phyloP scores from a whole-genome alignment of 345 rosid species.

The Bruguiera sexangula region DNA sequence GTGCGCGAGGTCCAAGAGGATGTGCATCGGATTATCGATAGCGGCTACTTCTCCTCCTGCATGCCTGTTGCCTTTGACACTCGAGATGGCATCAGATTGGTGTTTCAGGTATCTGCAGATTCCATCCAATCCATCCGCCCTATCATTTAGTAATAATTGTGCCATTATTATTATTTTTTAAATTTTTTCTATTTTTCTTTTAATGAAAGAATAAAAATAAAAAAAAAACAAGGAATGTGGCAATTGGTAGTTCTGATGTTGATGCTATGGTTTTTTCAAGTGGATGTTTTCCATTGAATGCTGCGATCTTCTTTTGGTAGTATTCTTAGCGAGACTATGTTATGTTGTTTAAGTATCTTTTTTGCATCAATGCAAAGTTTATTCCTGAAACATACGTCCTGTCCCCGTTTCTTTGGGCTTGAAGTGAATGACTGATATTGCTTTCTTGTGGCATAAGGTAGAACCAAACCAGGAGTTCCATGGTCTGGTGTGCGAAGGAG shows the following conservation, averaged over 20 bases:
- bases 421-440: slow-evolving; percentile 14
- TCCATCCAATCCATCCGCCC: too few relatives aligned
- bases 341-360: not conserved
- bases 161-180: too few relatives aligned
- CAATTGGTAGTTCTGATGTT: not conserved
- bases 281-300: too few relatives aligned
- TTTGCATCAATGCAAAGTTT: not conserved
- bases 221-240: not conserved
- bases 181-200: too few relatives aligned
- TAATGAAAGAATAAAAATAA: too few relatives aligned
- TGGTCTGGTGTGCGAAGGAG: slow-evolving; percentile 91
- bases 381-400: slow-evolving; percentile 5
- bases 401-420: not conserved
- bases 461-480: slow-evolving; percentile 95
- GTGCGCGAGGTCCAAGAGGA: slow-evolving; percentile 89
- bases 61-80: slow-evolving; percentile 91
- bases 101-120: slow-evolving; percentile 62
- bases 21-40: slow-evolving; percentile 80
- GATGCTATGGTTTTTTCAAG: not conserved
- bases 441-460: slow-evolving; percentile 74
- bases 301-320: too few relatives aligned
- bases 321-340: too few relatives aligned
- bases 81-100: slow-evolving; percentile 80
- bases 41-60: slow-evolving; percentile 87
- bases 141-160: too few relatives aligned